Evolutionary conservation across 2,329 filamentous ascomycete species (phyloP).

Genomic region (Chaetomiaceae sp.): DNA sequence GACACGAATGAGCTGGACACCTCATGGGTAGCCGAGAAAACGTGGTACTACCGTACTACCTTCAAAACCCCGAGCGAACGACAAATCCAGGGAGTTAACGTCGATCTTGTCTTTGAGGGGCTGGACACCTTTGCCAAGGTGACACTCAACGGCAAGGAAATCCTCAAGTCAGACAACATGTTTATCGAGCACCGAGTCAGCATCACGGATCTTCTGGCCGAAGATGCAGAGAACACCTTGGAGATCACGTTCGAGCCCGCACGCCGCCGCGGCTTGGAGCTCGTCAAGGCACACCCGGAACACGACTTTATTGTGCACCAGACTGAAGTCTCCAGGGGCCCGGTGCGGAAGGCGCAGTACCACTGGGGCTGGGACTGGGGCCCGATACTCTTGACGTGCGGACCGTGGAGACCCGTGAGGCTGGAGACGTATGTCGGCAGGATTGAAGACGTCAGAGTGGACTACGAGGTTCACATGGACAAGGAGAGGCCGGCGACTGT

Average conservation of each 20-base stretch:
- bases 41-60: constrained; percentile 52
- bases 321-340: constrained; percentile 42
- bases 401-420: constrained; percentile 62
- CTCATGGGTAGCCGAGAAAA: constrained; percentile 59
- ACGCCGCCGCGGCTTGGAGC: constrained; percentile 19
- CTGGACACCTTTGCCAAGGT: constrained; percentile 61
- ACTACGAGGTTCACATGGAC: constrained; percentile 23
- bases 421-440: constrained; percentile 59
- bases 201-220: constrained; percentile 39
- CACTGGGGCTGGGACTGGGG: constrained; percentile 73
- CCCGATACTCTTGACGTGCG: constrained; percentile 57
- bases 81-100: constrained; percentile 27
- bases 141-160: constrained; percentile 47
- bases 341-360: constrained; percentile 63
- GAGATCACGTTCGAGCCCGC: constrained; percentile 56
- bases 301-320: constrained; percentile 37
- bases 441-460: constrained; percentile 54
- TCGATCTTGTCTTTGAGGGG: constrained; percentile 57
- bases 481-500: neutral
- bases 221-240: constrained; percentile 39
- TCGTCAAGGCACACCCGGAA: constrained; percentile 20
- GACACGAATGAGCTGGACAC: constrained; percentile 57
- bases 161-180: constrained; percentile 60
- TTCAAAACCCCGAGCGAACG: constrained; percentile 29
- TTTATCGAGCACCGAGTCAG: constrained; percentile 55